Conservation (phyloP, 1,284 basidiomycete genomes). For the Omphalotus olearius region DNA sequence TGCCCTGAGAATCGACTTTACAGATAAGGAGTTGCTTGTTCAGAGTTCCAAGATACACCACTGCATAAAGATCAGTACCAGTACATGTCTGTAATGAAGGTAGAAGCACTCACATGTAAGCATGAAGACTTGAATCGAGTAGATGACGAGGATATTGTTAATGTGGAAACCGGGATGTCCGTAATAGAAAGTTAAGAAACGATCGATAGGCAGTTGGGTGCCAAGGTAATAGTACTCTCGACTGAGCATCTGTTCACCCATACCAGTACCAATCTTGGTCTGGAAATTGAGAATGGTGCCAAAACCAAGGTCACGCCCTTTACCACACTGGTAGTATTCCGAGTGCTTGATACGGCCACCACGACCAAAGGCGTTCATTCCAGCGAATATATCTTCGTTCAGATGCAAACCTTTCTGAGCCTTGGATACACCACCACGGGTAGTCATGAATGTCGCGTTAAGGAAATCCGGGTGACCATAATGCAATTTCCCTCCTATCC, state of each 20-base stretch:
- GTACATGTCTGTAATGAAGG: background rate
- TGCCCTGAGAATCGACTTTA: constrained; percentile 75
- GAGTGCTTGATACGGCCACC: constrained; percentile 99
- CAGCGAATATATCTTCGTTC: constrained; percentile 99
- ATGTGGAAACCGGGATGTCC: constrained; percentile 99
- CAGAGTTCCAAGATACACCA: constrained; percentile 90
- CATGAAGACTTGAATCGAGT: constrained; percentile 96
- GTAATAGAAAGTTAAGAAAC: constrained; percentile 99
- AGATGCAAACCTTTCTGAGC: constrained; percentile 98
- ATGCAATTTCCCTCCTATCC: constrained; percentile 98
- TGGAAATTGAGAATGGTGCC: constrained; percentile 99
- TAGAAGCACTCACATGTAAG: constrained; percentile 60
- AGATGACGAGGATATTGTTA: constrained; percentile 99
- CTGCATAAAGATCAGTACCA: constrained; percentile 30
- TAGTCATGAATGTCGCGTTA: constrained; percentile 97
- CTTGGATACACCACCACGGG: constrained; percentile 98
- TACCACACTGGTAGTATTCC: constrained; percentile 99
- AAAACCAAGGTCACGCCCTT: constrained; percentile 99
- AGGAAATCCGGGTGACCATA: constrained; percentile 99
- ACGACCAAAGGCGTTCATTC: constrained; percentile 98
- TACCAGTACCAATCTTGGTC: constrained; percentile 99
- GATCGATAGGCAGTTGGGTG: constrained; percentile 96
- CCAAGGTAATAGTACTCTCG: constrained; percentile 99
- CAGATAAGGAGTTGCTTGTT: constrained; percentile 90
- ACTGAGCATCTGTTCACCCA: constrained; percentile 99